A percentile compares a stretch with the other conserved stretches of the same genome.
Conservation (phyloP, 805 yeast species). For the Saccharomycopsis fibuligera region DNA sequence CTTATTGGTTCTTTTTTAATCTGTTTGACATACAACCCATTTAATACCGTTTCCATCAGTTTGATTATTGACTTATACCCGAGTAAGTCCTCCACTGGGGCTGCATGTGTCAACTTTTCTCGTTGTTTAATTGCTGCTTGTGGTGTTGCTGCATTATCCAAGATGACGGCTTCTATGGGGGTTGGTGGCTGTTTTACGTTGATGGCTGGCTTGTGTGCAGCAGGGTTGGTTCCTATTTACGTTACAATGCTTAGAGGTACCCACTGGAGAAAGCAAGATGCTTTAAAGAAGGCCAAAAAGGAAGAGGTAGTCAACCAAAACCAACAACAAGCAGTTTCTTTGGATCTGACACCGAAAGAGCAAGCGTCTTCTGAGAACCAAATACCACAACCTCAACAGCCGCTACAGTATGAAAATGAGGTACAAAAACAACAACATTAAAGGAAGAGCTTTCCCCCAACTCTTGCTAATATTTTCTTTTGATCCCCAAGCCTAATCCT, state of each 20-base stretch:
- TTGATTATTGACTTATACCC: slow-evolving; percentile 34
- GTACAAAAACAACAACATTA: too few relatives aligned
- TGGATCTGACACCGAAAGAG: too few relatives aligned
- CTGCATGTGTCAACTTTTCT: slow-evolving; percentile 63
- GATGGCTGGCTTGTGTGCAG: slow-evolving; percentile 45
- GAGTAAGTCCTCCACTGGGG: slow-evolving; percentile 59
- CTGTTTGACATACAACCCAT: slow-evolving; percentile 1
- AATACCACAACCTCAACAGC: too few relatives aligned
- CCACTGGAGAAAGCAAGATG: neutral
- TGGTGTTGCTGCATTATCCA: slow-evolving; percentile 58
- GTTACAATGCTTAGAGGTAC: neutral
- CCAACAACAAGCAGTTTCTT: too few relatives aligned
- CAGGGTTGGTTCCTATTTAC: slow-evolving; percentile 16
- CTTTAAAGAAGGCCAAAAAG: neutral
- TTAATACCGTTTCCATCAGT: neutral
- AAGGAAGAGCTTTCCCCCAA: too few relatives aligned
- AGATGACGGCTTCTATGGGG: slow-evolving; percentile 50
- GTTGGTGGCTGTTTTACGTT: slow-evolving; percentile 75
- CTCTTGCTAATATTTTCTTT: too few relatives aligned
- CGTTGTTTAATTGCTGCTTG: slow-evolving; percentile 71
- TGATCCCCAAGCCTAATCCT: too few relatives aligned
- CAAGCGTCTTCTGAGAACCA: too few relatives aligned
- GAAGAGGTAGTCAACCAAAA: too few relatives aligned
- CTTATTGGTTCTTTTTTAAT: slow-evolving; percentile 37
- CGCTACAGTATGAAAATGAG: too few relatives aligned